These are phyloP conservation scores for Trametes hirsuta DNA, from an alignment of 1,284 basidiomycete genomes.

Conservation along the genomic window DNA sequence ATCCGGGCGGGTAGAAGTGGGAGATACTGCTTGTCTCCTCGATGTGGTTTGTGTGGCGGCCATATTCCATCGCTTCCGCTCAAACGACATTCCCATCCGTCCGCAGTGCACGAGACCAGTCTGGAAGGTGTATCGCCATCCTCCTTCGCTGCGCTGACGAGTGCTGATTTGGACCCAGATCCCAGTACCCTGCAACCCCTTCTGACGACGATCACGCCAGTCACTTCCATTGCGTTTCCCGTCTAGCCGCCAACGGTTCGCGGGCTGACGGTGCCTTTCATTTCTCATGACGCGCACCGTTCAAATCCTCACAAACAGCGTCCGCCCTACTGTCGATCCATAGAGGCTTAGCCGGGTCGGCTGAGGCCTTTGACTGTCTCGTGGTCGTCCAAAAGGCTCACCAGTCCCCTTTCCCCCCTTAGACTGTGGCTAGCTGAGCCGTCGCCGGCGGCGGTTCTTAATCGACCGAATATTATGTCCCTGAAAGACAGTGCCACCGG, in stretches of 20 bases:
- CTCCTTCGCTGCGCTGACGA: not conserved
- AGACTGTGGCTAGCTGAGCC: no score
- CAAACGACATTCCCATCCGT: not conserved
- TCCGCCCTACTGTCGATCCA: no score
- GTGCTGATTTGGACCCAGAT: not conserved
- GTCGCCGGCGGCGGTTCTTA: no score
- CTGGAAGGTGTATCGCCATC: not conserved
- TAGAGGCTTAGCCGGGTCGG: no score
- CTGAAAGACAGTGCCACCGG: no score
- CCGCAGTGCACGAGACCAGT: not conserved
- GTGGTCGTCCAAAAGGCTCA: no score
- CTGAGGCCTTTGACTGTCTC: no score
- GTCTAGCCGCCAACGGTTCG: not conserved
- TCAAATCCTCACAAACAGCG: no score
- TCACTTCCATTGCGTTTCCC: conserved; percentile 10
- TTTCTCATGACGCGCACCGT: not conserved
- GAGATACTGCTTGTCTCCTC: not conserved
- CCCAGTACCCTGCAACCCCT: not conserved
- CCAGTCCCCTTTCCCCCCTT: no score
- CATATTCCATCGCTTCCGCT: not conserved
- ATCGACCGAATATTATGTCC: no score
- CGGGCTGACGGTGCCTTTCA: not conserved
- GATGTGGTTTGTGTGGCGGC: not conserved
- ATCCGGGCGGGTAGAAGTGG: not conserved
- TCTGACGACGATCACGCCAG: conserved; percentile 1